Percentiles rank a stretch among this genome's conserved stretches.
These are phyloP conservation scores for Trichosporon sp. DNA, from an alignment of 1,284 basidiomycete species.

Conservation along the genomic window DNA sequence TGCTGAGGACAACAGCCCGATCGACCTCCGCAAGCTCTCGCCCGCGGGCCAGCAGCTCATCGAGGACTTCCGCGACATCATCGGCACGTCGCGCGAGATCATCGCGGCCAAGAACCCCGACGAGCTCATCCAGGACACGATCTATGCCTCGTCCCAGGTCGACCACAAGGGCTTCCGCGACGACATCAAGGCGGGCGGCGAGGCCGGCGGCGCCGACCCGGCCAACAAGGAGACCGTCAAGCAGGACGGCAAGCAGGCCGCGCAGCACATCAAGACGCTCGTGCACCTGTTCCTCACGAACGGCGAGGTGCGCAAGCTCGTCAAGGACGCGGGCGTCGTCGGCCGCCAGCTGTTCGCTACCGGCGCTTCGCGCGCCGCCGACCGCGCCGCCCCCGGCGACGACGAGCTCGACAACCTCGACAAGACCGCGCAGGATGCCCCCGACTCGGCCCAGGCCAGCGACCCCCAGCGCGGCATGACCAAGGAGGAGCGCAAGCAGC, in stretches of 20 bases:
- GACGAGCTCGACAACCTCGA: conserved; percentile 65
- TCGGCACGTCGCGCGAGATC: conserved; percentile 56
- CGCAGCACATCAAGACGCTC: conserved; percentile 78
- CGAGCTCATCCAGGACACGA: conserved; percentile 80
- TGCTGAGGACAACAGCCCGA: conserved; percentile 62
- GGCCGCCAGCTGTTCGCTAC: conserved; percentile 81
- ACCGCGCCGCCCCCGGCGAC: conserved; percentile 55
- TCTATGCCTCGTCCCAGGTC: conserved; percentile 53
- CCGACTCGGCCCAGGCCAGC: neutral
- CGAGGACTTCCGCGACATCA: conserved; percentile 59
- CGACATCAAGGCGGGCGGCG: neutral
- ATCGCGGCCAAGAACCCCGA: conserved; percentile 79
- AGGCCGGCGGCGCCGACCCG: conserved; percentile 7
- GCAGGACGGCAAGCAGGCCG: conserved; percentile 62
- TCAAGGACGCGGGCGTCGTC: conserved; percentile 73
- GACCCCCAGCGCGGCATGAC: neutral
- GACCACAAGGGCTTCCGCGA: neutral
- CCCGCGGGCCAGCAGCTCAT: conserved; percentile 71
- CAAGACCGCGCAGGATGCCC: conserved; percentile 54
- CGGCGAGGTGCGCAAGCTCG: conserved; percentile 81
- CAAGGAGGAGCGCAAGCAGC: conserved; percentile 37
- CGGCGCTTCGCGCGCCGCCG: conserved; percentile 69
- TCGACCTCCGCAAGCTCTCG: conserved; percentile 64
- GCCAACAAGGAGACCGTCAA: conserved; percentile 57
- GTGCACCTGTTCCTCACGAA: conserved; percentile 80